Percentiles rank a stretch among this genome's conserved stretches.
These are phyloP conservation scores for Teratosphaeria pseudoeucalypti DNA, from an alignment of 2,329 filamentous ascomycete species.

Conservation along the genomic window DNA sequence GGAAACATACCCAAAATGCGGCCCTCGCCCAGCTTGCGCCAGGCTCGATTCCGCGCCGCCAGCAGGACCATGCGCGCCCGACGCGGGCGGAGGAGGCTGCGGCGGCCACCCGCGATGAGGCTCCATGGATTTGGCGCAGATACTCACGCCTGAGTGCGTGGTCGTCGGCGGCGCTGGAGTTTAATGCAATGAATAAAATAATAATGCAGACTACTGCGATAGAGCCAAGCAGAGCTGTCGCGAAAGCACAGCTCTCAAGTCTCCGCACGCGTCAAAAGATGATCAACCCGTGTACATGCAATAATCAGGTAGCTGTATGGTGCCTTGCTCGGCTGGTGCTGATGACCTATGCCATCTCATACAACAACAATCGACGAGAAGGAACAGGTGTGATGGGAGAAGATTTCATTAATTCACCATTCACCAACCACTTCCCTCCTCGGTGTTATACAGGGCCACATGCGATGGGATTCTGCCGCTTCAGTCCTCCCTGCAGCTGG, in stretches of 20 bases:
- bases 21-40: conserved; percentile 17
- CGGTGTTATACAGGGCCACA: not conserved
- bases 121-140: not conserved
- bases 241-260: not conserved
- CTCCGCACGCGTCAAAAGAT: not conserved
- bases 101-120: conserved; percentile 19
- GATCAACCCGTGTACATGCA: not conserved
- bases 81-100: conserved; percentile 15
- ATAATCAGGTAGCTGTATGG: not conserved
- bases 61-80: conserved; percentile 12
- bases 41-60: conserved; percentile 15
- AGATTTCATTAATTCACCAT: not conserved
- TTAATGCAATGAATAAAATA: too few species aligned
- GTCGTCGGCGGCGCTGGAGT: not conserved
- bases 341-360: not conserved
- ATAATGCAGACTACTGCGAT: too few species aligned
- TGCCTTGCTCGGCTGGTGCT: not conserved
- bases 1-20: conserved; percentile 21
- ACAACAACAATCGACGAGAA: too few species aligned
- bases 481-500: not conserved
- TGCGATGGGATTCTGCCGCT: not conserved
- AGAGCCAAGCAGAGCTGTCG: not conserved
- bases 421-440: not conserved
- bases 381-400: too few species aligned
- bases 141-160: not conserved